A percentile compares a stretch with the other conserved stretches of the same genome.
phyloP scores from a whole-genome alignment of 1,284 basidiomycete genomes.

The Marasmius tenuissimus region DNA sequence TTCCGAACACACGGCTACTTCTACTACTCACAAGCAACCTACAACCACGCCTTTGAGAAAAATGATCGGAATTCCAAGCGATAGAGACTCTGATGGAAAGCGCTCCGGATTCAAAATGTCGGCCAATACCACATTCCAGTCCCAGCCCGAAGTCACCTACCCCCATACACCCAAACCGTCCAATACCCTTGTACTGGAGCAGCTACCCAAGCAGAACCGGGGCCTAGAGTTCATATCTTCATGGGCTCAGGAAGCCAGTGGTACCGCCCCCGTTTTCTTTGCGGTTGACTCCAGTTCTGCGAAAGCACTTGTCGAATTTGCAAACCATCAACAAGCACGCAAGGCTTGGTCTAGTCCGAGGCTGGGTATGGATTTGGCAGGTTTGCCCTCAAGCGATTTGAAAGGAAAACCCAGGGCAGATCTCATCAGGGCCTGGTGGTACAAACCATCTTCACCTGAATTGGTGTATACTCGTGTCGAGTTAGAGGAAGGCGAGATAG shows the following conservation, averaged over 20 bases:
- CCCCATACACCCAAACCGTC: slow-evolving; percentile 41
- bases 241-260: slow-evolving; percentile 47
- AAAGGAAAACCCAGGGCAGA: slow-evolving; percentile 47
- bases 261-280: slow-evolving; percentile 32
- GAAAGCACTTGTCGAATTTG: slow-evolving; percentile 58
- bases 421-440: slow-evolving; percentile 58
- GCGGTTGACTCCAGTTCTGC: slow-evolving; percentile 38
- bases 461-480: slow-evolving; percentile 31
- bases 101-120: slow-evolving; percentile 40
- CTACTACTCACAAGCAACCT: slow-evolving; percentile 16
- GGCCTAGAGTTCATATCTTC: slow-evolving; percentile 36
- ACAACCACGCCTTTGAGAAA: slow-evolving; percentile 11
- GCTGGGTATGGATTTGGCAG: slow-evolving; percentile 27
- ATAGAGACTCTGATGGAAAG: slow-evolving; percentile 40
- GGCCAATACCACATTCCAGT: slow-evolving; percentile 19
- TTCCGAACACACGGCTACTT: background rate
- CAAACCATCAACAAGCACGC: slow-evolving; percentile 40
- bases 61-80: slow-evolving; percentile 41
- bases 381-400: slow-evolving; percentile 28
- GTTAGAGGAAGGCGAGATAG: slow-evolving; percentile 42
- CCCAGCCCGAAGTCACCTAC: slow-evolving; percentile 14
- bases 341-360: slow-evolving; percentile 53
- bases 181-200: slow-evolving; percentile 59
- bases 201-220: slow-evolving; percentile 54
- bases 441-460: slow-evolving; percentile 20